Conservation (phyloP, 2,329 filamentous ascomycete species). For the Shiraia sp. region DNA sequence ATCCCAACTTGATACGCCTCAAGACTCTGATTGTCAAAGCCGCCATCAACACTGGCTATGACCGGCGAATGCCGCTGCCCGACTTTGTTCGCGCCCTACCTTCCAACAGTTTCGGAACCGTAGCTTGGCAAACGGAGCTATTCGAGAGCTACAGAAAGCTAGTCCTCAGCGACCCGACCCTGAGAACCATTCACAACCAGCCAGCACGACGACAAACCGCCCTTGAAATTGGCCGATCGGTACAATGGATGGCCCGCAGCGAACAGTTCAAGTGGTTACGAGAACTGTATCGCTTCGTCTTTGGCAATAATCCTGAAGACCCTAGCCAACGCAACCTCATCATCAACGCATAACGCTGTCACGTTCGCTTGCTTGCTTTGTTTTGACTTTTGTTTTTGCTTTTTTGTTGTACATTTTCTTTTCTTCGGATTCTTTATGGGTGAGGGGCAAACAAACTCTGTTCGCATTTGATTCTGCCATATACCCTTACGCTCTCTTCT, state of each 20-base stretch:
- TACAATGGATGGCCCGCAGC: constrained; percentile 73
- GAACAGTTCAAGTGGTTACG: constrained; percentile 77
- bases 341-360: constrained; percentile 55
- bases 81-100: constrained; percentile 77
- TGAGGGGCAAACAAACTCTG: too few species aligned
- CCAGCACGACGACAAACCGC: constrained; percentile 67
- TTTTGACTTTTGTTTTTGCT: too few species aligned
- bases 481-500: too few species aligned
- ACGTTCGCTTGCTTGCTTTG: too few species aligned
- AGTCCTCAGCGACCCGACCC: constrained; percentile 72
- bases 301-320: constrained; percentile 82
- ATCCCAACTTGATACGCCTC: constrained; percentile 75
- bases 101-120: constrained; percentile 75
- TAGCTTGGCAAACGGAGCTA: constrained; percentile 70
- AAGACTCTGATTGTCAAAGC: constrained; percentile 82
- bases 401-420: too few species aligned
- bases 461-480: too few species aligned
- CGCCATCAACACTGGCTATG: constrained; percentile 81
- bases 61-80: constrained; percentile 66
- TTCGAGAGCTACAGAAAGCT: constrained; percentile 81
- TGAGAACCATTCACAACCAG: constrained; percentile 53
- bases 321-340: constrained; percentile 68
- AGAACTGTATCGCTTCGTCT: constrained; percentile 82
- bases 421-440: too few species aligned
- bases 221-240: constrained; percentile 77